A percentile compares a stretch with the other conserved stretches of the same genome.
Conservation (phyloP, 1,139 yeast genomes). For the Zygoascus meyerae region DNA sequence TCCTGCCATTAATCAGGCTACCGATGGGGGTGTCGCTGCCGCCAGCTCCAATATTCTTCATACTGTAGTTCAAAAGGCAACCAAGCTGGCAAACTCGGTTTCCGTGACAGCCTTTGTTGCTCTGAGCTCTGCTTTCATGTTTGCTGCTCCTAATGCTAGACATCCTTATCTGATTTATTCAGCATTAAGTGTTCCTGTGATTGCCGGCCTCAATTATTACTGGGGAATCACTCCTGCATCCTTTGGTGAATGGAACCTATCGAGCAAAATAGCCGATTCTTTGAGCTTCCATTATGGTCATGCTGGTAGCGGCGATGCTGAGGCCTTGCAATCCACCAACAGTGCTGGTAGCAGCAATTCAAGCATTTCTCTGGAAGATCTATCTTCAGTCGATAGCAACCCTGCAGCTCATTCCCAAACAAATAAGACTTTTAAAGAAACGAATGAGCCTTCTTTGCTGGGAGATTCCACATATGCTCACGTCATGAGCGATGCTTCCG, state of each 20-base stretch:
- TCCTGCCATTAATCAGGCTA: constrained; percentile 17
- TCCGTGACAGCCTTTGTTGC: constrained; percentile 20
- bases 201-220: constrained; percentile 7
- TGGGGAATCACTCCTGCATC: too few relatives aligned
- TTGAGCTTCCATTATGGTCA: too few relatives aligned
- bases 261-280: too few relatives aligned
- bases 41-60: constrained; percentile 1
- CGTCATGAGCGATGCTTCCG: constrained; percentile 13
- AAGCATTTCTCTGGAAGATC: constrained; percentile 6
- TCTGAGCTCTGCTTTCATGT: constrained; percentile 20
- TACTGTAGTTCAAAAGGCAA: constrained; percentile 3
- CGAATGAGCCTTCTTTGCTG: constrained; percentile 20
- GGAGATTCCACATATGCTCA: constrained; percentile 26
- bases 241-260: too few relatives aligned
- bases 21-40: constrained; percentile 10
- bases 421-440: constrained; percentile 6
- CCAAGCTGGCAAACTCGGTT: constrained; percentile 16
- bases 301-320: too few relatives aligned
- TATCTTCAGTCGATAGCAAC: constrained; percentile 1
- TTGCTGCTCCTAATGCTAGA: constrained; percentile 22
- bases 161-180: constrained; percentile 29
- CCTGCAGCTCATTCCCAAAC: constrained; percentile 8
- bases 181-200: constrained; percentile 23
- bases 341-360: constrained; percentile 1
- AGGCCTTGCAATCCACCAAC: constrained; percentile 9